Evolutionary conservation across 164 flowering plant genomes (phyloP).

Genomic region (Magnolia officinalis): DNA sequence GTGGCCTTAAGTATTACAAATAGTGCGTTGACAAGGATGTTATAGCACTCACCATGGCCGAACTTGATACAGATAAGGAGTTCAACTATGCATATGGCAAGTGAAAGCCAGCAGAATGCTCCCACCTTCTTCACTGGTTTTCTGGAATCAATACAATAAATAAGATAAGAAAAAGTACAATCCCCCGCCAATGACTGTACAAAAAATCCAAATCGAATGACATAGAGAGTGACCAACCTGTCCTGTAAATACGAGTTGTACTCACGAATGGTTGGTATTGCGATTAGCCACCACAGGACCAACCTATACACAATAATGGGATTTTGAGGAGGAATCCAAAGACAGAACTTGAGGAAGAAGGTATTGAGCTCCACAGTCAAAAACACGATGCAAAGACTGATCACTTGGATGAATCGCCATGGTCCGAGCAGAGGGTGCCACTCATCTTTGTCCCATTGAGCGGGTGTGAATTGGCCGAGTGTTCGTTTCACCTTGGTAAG

Average conservation of each 20-base stretch:
- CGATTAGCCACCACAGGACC: constrained; percentile 95
- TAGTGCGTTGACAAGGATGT: background rate
- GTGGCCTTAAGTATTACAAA: too few relatives aligned
- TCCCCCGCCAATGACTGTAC: background rate
- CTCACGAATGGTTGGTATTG: constrained; percentile 92
- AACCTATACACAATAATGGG: constrained; percentile 80
- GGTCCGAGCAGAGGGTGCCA: constrained; percentile 98
- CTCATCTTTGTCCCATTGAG: constrained; percentile 99
- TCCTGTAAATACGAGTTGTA: constrained; percentile 93
- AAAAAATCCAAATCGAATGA: background rate
- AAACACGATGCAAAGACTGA: constrained; percentile 77
- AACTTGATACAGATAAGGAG: constrained; percentile 97
- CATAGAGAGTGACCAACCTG: constrained; percentile 42
- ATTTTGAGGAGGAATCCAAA: constrained; percentile 97
- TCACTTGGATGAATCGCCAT: constrained; percentile 95
- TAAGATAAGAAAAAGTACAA: background rate
- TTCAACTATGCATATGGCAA: constrained; percentile 93
- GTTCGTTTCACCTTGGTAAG: constrained; percentile 76
- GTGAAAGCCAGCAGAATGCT: constrained; percentile 92
- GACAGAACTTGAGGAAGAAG: constrained; percentile 93
- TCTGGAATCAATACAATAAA: constrained; percentile 24
- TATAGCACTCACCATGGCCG: constrained; percentile 68
- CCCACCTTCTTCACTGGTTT: constrained; percentile 78
- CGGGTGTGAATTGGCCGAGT: constrained; percentile 95
- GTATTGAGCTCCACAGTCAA: constrained; percentile 96